These are phyloP conservation scores for Fusarium napiforme DNA, from an alignment of 2,329 filamentous ascomycete species.

Conservation along the genomic window DNA sequence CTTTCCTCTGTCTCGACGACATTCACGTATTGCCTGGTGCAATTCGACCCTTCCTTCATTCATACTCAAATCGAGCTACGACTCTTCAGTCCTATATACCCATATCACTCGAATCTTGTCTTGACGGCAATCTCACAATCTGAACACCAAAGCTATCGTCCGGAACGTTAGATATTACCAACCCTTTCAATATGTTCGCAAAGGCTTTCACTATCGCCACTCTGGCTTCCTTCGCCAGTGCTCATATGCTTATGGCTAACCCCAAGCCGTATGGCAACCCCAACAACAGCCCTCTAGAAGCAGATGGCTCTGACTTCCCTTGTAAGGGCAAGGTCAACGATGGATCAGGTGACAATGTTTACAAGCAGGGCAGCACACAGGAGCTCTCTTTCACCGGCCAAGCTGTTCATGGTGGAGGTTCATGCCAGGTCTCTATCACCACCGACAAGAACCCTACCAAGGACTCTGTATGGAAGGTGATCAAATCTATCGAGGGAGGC, in stretches of 20 bases:
- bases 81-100: slow-evolving; percentile 38
- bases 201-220: slow-evolving; percentile 64
- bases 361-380: slow-evolving; percentile 57
- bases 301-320: too few species aligned
- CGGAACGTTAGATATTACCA: slow-evolving; percentile 49
- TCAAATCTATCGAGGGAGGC: slow-evolving; percentile 87
- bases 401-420: slow-evolving; percentile 89
- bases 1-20: slow-evolving; percentile 40
- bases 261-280: slow-evolving; percentile 71
- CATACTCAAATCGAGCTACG: slow-evolving; percentile 31
- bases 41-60: slow-evolving; percentile 42
- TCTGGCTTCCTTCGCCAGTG: slow-evolving; percentile 71
- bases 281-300: slow-evolving; percentile 74
- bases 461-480: slow-evolving; percentile 83
- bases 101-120: slow-evolving; percentile 43
- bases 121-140: slow-evolving; percentile 43
- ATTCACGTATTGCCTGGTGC: slow-evolving; percentile 44
- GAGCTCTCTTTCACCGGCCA: slow-evolving; percentile 73
- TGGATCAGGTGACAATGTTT: slow-evolving; percentile 65
- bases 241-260: slow-evolving; percentile 79
- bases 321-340: slow-evolving; percentile 73
- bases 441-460: slow-evolving; percentile 77
- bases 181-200: too few species aligned
- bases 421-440: slow-evolving; percentile 89
- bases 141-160: slow-evolving; percentile 44